These are phyloP conservation scores for Marasmius sp. DNA, from an alignment of 1,284 basidiomycete genomes.

Conservation along the genomic window DNA sequence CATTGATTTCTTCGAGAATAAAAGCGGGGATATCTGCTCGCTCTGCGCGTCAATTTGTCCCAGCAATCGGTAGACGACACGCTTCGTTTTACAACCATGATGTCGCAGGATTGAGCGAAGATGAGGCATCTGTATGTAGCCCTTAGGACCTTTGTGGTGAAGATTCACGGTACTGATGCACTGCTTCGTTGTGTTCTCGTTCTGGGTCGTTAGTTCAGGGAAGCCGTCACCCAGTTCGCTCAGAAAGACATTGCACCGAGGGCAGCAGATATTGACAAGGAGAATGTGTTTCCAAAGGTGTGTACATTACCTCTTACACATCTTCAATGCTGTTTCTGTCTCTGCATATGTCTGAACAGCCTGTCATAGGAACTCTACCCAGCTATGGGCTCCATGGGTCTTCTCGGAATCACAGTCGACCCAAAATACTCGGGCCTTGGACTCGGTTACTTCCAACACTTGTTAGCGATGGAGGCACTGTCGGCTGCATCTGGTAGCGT, in stretches of 20 bases:
- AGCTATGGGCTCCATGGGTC: conserved; percentile 85
- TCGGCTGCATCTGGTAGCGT: conserved; percentile 89
- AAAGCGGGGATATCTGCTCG: background rate
- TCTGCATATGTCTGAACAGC: conserved; percentile 4
- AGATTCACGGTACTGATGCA: background rate
- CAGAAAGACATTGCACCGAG: conserved; percentile 79
- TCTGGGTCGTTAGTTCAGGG: conserved; percentile 61
- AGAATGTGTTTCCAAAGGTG: conserved; percentile 77
- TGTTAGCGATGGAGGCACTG: conserved; percentile 90
- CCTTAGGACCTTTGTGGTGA: background rate
- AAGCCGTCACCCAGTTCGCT: conserved; percentile 77
- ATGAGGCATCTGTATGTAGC: conserved; percentile 74
- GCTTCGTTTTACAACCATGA: conserved; percentile 73
- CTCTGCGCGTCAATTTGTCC: background rate
- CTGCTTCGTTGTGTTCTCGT: background rate
- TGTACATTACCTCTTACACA: conserved; percentile 21
- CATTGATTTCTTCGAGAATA: too few relatives aligned
- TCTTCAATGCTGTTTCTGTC: background rate
- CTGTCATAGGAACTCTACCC: conserved; percentile 79
- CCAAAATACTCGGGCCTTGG: conserved; percentile 79
- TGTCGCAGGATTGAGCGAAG: conserved; percentile 80
- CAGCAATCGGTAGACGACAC: conserved; percentile 24
- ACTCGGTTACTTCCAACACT: conserved; percentile 86
- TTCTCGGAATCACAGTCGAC: conserved; percentile 82
- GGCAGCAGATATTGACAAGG: conserved; percentile 82